These are phyloP conservation scores for Neonectria magnoliae DNA, from an alignment of 2,329 filamentous ascomycete genomes.

Conservation along the genomic window DNA sequence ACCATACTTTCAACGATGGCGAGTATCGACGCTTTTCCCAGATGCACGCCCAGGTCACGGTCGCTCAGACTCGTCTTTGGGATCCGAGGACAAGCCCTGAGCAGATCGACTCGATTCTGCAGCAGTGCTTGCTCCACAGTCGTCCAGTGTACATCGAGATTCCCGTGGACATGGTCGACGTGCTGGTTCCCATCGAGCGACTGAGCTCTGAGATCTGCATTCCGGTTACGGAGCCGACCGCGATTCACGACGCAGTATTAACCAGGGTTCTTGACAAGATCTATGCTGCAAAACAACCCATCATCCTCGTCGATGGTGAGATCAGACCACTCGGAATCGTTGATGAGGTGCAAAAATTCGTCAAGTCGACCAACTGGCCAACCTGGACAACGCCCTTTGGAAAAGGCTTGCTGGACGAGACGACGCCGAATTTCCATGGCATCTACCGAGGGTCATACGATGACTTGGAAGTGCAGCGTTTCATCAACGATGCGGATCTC, in stretches of 20 bases:
- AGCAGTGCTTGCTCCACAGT: constrained; percentile 61
- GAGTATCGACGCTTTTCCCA: constrained; percentile 61
- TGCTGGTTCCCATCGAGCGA: constrained; percentile 43
- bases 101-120: constrained; percentile 62
- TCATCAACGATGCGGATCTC: constrained; percentile 55
- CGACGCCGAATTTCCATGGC: constrained; percentile 58
- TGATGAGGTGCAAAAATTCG: constrained; percentile 53
- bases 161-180: constrained; percentile 61
- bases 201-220: constrained; percentile 35
- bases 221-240: constrained; percentile 18
- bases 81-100: constrained; percentile 57
- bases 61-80: constrained; percentile 55
- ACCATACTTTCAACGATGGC: constrained; percentile 67
- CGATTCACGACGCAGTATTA: constrained; percentile 44
- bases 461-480: constrained; percentile 42
- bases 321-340: constrained; percentile 54
- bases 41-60: constrained; percentile 60
- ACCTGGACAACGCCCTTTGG: constrained; percentile 59
- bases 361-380: constrained; percentile 56
- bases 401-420: constrained; percentile 62
- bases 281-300: constrained; percentile 56
- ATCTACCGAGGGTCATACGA: constrained; percentile 58
- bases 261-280: constrained; percentile 52
- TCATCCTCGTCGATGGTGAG: constrained; percentile 64
- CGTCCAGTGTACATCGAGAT: constrained; percentile 67